Evolutionary conservation across 805 yeast genomes (phyloP).

Genomic region (Candida pini): DNA sequence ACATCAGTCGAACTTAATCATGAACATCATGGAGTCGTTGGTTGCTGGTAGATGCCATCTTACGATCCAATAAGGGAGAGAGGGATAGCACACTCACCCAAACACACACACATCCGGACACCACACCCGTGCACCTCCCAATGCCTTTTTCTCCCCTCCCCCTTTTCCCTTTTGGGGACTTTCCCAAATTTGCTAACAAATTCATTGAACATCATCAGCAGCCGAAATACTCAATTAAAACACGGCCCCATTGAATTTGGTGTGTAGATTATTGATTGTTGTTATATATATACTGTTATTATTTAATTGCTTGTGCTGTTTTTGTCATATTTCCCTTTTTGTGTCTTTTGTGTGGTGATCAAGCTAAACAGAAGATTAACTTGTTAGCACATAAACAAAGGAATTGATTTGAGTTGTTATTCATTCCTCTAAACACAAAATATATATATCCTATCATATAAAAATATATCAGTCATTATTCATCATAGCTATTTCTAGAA

Average conservation of each 20-base stretch:
- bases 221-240: too few relatives aligned
- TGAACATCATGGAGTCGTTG: slow-evolving; percentile 20
- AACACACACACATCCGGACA: background rate
- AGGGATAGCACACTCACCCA: background rate
- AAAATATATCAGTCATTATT: background rate
- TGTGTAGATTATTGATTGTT: too few relatives aligned
- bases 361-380: too few relatives aligned
- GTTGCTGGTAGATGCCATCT: slow-evolving; percentile 6
- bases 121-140: background rate
- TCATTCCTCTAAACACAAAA: background rate
- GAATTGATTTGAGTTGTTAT: background rate
- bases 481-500: background rate
- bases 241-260: too few relatives aligned
- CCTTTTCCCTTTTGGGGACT: background rate
- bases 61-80: too few relatives aligned
- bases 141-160: slow-evolving; percentile 4
- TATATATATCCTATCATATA: background rate
- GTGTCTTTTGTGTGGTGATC: background rate
- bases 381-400: background rate
- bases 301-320: background rate
- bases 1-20: slow-evolving; percentile 17
- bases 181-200: background rate
- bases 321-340: background rate
- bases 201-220: too few relatives aligned
- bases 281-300: background rate